Percentiles rank a stretch among this genome's conserved stretches.
These are phyloP conservation scores for Haplosporangium gracile DNA, from an alignment of 192 early-diverging fungal genomes.

Conservation along the genomic window DNA sequence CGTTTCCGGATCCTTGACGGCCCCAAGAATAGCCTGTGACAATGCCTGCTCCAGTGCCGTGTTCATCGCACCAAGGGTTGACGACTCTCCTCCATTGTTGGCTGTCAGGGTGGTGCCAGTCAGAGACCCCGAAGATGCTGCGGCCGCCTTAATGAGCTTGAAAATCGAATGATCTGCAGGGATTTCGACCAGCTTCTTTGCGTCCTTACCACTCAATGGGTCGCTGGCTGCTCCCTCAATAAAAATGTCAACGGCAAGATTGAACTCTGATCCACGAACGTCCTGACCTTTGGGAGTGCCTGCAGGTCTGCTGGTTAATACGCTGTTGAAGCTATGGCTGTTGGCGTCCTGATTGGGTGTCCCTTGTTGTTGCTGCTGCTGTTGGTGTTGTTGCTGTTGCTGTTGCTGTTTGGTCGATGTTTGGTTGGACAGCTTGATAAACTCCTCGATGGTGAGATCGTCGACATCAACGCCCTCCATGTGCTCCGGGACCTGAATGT, in stretches of 20 bases:
- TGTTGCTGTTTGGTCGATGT: not conserved
- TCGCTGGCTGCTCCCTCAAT: not conserved
- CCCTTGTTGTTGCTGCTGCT: no score
- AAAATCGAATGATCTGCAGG: not conserved
- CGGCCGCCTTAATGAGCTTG: not conserved
- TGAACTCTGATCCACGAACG: not conserved
- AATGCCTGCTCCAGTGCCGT: not conserved
- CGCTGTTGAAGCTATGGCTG: not conserved
- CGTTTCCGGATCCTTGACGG: not conserved
- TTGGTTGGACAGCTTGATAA: not conserved
- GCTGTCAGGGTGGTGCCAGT: not conserved
- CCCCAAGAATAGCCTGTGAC: not conserved
- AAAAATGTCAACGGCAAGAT: not conserved
- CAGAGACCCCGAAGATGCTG: not conserved
- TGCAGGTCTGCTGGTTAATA: not conserved
- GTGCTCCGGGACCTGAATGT: not conserved
- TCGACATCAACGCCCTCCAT: not conserved
- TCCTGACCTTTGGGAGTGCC: not conserved
- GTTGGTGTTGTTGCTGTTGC: not conserved
- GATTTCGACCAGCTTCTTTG: not conserved
- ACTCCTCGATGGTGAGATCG: not conserved
- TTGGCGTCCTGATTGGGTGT: not conserved
- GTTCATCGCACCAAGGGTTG: not conserved
- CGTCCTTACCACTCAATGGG: not conserved
- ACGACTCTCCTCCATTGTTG: not conserved